Base-by-base conservation (phyloP, 2,329 filamentous ascomycete genomes). In the Calonectria pteridis region DNA sequence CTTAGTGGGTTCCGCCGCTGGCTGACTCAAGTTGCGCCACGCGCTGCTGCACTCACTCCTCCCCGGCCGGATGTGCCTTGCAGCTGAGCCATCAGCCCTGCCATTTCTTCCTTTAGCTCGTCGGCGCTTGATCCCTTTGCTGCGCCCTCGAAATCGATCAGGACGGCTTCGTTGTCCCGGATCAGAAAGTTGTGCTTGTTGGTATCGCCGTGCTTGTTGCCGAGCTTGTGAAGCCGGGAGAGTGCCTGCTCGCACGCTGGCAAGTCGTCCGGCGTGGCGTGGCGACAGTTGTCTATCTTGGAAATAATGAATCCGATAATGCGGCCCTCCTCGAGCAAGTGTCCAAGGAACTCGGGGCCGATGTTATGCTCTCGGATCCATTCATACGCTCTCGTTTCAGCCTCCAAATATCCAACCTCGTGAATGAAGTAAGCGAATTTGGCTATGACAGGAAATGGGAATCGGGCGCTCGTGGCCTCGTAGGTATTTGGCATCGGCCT, bases 11-110 rank as follows among this genome's bases (percentile, higher is more conserved):
- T 28, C 43, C 43, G 26, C 43, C 6, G 16, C 10, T 64, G 55
- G 67, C 67, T 69, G 37, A 69, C 67, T 63, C 67, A 69, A 40
- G 29, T 18, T 37, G 29, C 33, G 29, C 26, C 59, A 53, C 23
- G 29, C 50, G 6, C 50, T n/a, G n/a, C n/a, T n/a, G n/a, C n/a
- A n/a, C 16, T 13, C 50, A 26, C 40, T 46, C 37, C 35, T 64
- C 37, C 37, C 59, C 59, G 13, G 31, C 20, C 26, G 13, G 40
- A 31, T 31, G 10, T 43, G 18, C 23, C 40, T 29, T 64, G 37
- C 59, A 64, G 20, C 59, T 26, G 20, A 5, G 9, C n/a, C n/a
- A 26, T 35, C n/a, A 59, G 18, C 29, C 33, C 55, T 37, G n/a
- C n/a, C 33, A 50, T 46, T n/a, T 53, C 50, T 16, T 29, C 50